phyloP scores from a whole-genome alignment of 352 stramenopile genomes.

The Vaucheria bursata region DNA sequence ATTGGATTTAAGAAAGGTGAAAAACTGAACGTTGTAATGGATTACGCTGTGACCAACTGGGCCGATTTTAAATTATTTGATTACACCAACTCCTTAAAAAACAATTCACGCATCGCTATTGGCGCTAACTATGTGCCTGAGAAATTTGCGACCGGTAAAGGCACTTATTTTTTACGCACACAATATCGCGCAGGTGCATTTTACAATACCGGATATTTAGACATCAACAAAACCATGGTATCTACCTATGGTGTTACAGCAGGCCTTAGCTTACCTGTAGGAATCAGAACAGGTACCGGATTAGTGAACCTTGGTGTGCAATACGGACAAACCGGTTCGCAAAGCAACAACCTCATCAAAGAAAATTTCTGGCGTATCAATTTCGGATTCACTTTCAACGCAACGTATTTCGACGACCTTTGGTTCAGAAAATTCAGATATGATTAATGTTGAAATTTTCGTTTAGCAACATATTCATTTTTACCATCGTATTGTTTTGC shows the following conservation, averaged over 20 bases:
- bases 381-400: neutral
- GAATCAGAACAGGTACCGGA: neutral
- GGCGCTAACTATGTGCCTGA: neutral
- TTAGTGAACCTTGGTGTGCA: neutral
- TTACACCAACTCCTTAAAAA: neutral
- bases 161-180: neutral
- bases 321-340: neutral
- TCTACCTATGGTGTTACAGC: neutral
- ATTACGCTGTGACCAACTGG: neutral
- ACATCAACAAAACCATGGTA: neutral
- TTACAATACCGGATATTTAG: neutral
- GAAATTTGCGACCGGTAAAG: neutral
- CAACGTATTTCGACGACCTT: neutral
- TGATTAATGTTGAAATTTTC: neutral
- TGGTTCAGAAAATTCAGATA: no score
- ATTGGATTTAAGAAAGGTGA: neutral
- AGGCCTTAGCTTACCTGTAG: neutral
- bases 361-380: neutral
- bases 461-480: neutral
- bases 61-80: neutral
- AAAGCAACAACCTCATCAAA: neutral
- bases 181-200: neutral
- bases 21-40: neutral
- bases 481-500: neutral
- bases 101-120: neutral